Evolutionary conservation across 2,329 filamentous ascomycete genomes (phyloP).

Genomic region (Teratosphaeriaceae sp.): DNA sequence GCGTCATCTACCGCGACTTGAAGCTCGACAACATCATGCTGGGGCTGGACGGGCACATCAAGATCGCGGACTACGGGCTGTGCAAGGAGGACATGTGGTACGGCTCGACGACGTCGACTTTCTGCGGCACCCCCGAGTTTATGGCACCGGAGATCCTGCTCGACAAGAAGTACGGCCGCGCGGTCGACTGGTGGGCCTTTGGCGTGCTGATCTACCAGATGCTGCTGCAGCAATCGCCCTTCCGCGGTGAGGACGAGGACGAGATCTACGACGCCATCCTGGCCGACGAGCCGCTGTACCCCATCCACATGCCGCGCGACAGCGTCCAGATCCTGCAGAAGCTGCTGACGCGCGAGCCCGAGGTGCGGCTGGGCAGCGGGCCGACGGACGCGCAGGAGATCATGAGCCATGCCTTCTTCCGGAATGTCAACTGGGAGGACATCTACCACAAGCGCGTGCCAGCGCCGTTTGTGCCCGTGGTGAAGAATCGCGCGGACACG

Average conservation of each 20-base stretch:
- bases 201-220: slow-evolving; percentile 99
- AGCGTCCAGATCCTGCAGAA: slow-evolving; percentile 98
- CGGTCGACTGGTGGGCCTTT: slow-evolving; percentile 99
- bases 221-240: slow-evolving; percentile 96
- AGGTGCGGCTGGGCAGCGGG: slow-evolving; percentile 84
- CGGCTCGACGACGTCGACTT: slow-evolving; percentile 90
- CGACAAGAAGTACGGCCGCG: slow-evolving; percentile 96
- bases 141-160: slow-evolving; percentile 99
- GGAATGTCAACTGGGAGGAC: slow-evolving; percentile 97
- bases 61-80: slow-evolving; percentile 96
- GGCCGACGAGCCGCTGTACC: slow-evolving; percentile 93
- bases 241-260: slow-evolving; percentile 97
- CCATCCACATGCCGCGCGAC: slow-evolving; percentile 97
- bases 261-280: slow-evolving; percentile 99
- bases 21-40: slow-evolving; percentile 86
- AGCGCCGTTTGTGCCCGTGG: slow-evolving; percentile 82
- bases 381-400: slow-evolving; percentile 97
- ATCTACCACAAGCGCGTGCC: slow-evolving; percentile 91
- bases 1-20: slow-evolving; percentile 86
- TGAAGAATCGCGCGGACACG: slow-evolving; percentile 92
- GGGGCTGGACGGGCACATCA: slow-evolving; percentile 93
- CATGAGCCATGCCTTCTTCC: slow-evolving; percentile 98
- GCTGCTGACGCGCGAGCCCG: slow-evolving; percentile 88
- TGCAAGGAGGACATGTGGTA: slow-evolving; percentile 99
- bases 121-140: slow-evolving; percentile 98